These are phyloP conservation scores for Ogataea philodendri DNA, from an alignment of 805 yeast genomes.

Conservation along the genomic window DNA sequence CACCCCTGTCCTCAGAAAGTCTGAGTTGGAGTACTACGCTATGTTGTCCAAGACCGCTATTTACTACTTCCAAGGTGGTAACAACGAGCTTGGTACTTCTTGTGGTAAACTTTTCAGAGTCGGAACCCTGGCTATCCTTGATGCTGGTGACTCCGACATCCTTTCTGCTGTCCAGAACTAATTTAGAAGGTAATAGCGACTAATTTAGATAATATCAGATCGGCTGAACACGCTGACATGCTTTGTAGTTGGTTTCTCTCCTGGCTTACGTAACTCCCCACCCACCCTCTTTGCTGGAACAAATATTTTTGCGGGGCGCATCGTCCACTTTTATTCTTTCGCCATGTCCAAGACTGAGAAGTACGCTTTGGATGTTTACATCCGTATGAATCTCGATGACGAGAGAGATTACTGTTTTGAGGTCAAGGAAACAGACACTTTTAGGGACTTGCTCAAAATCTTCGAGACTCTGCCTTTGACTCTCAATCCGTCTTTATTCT, in stretches of 20 bases:
- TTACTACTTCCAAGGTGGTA: conserved; percentile 99
- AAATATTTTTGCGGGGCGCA: conserved; percentile 10
- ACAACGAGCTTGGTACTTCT: conserved; percentile 99
- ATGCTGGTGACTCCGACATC: conserved; percentile 99
- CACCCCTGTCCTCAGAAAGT: conserved; percentile 99
- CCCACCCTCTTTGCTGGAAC: not conserved
- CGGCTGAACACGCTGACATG: too few relatives aligned
- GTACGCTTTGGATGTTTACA: conserved; percentile 46
- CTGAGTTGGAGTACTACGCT: conserved; percentile 99
- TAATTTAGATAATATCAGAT: conserved; percentile 7
- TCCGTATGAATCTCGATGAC: conserved; percentile 80
- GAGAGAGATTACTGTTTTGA: conserved; percentile 91
- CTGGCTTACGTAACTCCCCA: not conserved
- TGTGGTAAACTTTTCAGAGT: conserved; percentile 99
- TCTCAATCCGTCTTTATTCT: conserved; percentile 78
- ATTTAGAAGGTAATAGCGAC: conserved; percentile 11
- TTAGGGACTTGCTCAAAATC: conserved; percentile 57
- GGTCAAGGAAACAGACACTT: conserved; percentile 56
- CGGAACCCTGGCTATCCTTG: conserved; percentile 93
- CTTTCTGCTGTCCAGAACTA: conserved; percentile 56
- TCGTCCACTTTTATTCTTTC: conserved; percentile 3
- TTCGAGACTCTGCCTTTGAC: conserved; percentile 69
- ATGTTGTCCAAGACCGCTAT: conserved; percentile 97
- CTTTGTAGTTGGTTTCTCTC: too few relatives aligned
- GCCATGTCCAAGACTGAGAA: conserved; percentile 7